phyloP scores from a whole-genome alignment of 2,329 filamentous ascomycete genomes.

The Cladosporium sp. region DNA sequence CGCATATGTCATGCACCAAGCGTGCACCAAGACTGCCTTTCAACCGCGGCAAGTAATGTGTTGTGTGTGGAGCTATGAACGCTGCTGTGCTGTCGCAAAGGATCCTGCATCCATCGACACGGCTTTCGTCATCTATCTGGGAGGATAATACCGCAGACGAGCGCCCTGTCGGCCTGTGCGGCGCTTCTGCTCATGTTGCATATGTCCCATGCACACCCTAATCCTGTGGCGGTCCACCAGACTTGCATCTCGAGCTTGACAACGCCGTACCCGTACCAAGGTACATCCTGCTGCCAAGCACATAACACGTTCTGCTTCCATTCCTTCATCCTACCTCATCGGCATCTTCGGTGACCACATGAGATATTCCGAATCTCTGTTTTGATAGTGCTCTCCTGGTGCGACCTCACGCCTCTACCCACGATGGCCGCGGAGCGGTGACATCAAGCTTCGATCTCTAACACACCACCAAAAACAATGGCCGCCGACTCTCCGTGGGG shows the following conservation, averaged over 20 bases:
- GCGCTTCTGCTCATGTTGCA: conserved; percentile 12
- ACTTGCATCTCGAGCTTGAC: conserved; percentile 9
- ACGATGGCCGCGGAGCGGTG: conserved; percentile 3
- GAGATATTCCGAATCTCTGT: not conserved
- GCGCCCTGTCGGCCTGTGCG: conserved; percentile 16
- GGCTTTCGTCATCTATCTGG: conserved; percentile 8
- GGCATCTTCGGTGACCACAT: not conserved
- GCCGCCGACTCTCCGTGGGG: conserved; percentile 7
- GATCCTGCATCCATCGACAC: conserved; percentile 11
- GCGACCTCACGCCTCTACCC: not conserved
- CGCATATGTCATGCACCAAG: not conserved
- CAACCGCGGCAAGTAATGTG: conserved; percentile 10
- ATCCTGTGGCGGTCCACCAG: conserved; percentile 11
- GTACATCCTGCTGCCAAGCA: conserved; percentile 12
- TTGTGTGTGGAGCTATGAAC: not conserved
- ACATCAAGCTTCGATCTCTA: not conserved
- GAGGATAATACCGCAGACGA: conserved; percentile 16
- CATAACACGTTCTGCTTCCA: not conserved
- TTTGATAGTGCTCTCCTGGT: not conserved
- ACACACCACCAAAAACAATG: not conserved
- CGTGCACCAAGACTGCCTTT: not conserved
- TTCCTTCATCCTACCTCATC: not conserved
- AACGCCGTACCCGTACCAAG: conserved; percentile 8
- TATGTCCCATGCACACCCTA: conserved; percentile 14
- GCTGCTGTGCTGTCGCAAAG: conserved; percentile 2